A percentile compares a stretch with the other conserved stretches of the same genome.
These are phyloP conservation scores for Zygosaccharomyces kombuchaensis DNA, from an alignment of 805 yeast species.

Conservation along the genomic window DNA sequence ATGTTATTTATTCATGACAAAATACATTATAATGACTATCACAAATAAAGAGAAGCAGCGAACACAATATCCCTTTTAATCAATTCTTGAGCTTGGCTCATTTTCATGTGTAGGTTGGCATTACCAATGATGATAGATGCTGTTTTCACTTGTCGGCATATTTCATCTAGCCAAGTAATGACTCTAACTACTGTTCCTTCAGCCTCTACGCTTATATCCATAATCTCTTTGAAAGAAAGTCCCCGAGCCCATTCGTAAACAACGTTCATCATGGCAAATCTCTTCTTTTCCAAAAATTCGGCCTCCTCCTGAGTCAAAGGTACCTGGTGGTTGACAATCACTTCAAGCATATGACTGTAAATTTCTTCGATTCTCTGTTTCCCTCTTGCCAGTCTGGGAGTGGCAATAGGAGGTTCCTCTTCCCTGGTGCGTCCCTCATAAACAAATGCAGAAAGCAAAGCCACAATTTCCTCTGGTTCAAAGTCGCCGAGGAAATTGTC, in stretches of 20 bases:
- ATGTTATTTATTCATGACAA: background rate
- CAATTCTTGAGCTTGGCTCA: slow-evolving; percentile 88
- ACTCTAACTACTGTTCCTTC: slow-evolving; percentile 98
- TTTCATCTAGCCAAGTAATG: slow-evolving; percentile 88
- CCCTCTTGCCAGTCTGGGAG: slow-evolving; percentile 79
- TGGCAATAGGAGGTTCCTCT: slow-evolving; percentile 55
- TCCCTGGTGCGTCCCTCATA: slow-evolving; percentile 73
- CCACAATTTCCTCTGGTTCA: slow-evolving; percentile 96
- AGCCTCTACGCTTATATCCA: slow-evolving; percentile 81
- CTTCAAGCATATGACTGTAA: slow-evolving; percentile 54
- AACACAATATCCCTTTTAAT: slow-evolving; percentile 96
- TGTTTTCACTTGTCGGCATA: slow-evolving; percentile 88
- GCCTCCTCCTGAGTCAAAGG: slow-evolving; percentile 78
- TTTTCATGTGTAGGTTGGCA: slow-evolving; percentile 79
- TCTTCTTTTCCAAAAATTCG: slow-evolving; percentile 71
- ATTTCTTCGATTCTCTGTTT: slow-evolving; percentile 63
- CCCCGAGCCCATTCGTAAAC: slow-evolving; percentile 99
- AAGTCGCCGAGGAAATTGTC: slow-evolving; percentile 91
- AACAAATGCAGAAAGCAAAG: slow-evolving; percentile 84
- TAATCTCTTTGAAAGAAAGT: slow-evolving; percentile 82
- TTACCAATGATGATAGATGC: slow-evolving; percentile 96
- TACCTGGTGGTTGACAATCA: slow-evolving; percentile 66
- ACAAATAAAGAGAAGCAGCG: slow-evolving; percentile 85
- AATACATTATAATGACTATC: background rate
- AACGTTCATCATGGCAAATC: slow-evolving; percentile 88